These are phyloP conservation scores for Beauveria asiatica DNA, from an alignment of 2,329 filamentous ascomycete species.

Conservation along the genomic window DNA sequence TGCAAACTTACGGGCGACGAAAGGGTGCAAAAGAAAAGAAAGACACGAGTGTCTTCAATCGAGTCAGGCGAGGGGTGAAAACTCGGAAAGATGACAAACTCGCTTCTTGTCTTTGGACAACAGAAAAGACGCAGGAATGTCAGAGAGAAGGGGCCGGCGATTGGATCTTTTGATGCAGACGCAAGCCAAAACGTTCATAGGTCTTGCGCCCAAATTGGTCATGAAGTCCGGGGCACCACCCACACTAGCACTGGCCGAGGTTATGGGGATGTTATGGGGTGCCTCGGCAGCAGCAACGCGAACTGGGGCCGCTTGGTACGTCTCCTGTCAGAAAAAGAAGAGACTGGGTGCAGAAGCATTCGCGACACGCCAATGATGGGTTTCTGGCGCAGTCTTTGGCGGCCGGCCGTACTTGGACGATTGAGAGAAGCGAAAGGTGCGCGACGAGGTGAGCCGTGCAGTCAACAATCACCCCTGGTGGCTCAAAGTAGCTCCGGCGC, in stretches of 20 bases:
- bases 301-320: background rate
- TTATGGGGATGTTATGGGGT: conserved; percentile 6
- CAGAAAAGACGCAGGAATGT: background rate
- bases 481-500: background rate
- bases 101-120: conserved; percentile 5
- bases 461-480: background rate
- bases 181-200: background rate
- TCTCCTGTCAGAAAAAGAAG: background rate
- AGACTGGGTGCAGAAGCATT: background rate
- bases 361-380: background rate
- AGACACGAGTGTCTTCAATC: background rate
- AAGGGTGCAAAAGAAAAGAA: background rate
- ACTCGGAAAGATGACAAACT: background rate
- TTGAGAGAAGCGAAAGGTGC: background rate
- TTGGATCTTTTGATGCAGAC: conserved; percentile 1
- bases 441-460: background rate
- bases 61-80: background rate
- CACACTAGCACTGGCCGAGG: conserved; percentile 8
- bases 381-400: background rate
- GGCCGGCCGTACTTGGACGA: background rate
- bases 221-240: conserved; percentile 6
- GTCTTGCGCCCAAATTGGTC: conserved; percentile 3
- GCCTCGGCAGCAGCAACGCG: conserved; percentile 5
- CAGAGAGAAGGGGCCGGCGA: background rate
- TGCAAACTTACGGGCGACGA: background rate